Evolutionary conservation across 495 filamentous ascomycete genomes (phyloP).

Genomic region (Mytilinidion resinicola): DNA sequence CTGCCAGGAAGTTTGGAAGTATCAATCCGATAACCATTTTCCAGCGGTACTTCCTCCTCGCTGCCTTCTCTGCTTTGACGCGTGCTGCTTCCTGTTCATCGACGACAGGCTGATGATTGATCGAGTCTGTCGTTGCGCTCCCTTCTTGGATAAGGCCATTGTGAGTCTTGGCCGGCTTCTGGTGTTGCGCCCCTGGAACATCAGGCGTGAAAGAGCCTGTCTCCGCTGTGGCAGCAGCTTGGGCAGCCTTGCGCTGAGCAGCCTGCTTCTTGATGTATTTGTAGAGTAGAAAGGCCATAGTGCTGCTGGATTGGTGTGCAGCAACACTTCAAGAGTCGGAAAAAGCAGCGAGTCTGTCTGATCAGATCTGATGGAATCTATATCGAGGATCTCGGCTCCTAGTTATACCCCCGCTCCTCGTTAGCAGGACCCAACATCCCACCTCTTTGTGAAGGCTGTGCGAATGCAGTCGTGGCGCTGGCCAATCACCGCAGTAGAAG

Average conservation of each 20-base stretch:
- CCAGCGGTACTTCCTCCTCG: conserved; percentile 41
- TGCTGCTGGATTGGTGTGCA: neutral
- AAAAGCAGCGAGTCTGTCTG: no score
- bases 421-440: no score
- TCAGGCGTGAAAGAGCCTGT: conserved; percentile 8
- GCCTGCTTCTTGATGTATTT: conserved; percentile 13
- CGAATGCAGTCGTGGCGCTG: no score
- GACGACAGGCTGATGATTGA: neutral
- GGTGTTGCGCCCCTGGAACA: neutral
- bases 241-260: conserved; percentile 1
- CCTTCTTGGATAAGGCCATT: neutral
- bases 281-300: conserved; percentile 19
- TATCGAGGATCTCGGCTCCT: no score
- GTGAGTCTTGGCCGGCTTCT: neutral
- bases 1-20: conserved; percentile 37
- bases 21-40: conserved; percentile 50
- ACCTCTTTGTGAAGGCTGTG: no score
- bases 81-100: neutral
- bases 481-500: no score
- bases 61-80: conserved; percentile 1
- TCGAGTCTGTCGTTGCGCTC: neutral
- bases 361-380: no score
- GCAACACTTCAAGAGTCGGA: no score
- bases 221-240: conserved; percentile 3
- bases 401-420: no score